Percentiles rank a stretch among this genome's conserved stretches.
Evolutionary conservation across 73 alveolate species (phyloP).

Genomic region (Paramecium sexaurelia): DNA sequence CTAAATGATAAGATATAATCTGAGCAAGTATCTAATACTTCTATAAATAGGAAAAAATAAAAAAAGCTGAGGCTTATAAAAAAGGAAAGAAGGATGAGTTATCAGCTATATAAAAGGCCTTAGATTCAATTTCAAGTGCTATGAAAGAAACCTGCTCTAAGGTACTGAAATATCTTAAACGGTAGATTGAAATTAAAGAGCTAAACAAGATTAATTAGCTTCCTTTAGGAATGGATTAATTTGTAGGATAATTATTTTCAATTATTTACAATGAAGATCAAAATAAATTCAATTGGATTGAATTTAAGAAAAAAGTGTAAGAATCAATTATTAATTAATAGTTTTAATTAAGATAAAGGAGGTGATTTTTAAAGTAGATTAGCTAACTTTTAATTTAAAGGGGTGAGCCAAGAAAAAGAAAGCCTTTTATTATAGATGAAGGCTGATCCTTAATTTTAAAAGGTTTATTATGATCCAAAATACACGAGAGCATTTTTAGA

Average conservation of each 20-base stretch:
- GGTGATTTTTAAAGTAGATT: slow-evolving; percentile 26
- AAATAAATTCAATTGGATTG: not conserved
- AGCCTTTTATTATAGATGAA: not conserved
- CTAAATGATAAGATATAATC: not conserved
- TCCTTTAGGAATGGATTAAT: slow-evolving; percentile 38
- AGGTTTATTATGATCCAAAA: slow-evolving; percentile 1
- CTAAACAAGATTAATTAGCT: not conserved
- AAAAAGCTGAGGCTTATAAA: slow-evolving; percentile 49
- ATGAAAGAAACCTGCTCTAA: slow-evolving; percentile 53
- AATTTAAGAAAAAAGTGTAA: slow-evolving; percentile 26
- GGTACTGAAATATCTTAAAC: not conserved
- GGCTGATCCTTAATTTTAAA: slow-evolving; percentile 20
- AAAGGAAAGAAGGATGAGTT: slow-evolving; percentile 51
- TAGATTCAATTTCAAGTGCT: not conserved
- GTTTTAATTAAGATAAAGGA: slow-evolving; percentile 40
- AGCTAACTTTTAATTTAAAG: slow-evolving; percentile 49
- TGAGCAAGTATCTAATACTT: not conserved
- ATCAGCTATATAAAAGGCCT: slow-evolving; percentile 4
- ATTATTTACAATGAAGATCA: slow-evolving; percentile 26
- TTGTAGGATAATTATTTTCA: not conserved
- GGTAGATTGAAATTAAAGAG: not conserved
- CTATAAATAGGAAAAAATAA: not conserved
- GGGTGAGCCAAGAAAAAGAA: slow-evolving; percentile 28
- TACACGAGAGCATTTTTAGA: slow-evolving; percentile 25
- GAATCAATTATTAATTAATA: not conserved